Base-by-base conservation (phyloP, 306 rosid genomes). In the Acacia melanoxylon region DNA sequence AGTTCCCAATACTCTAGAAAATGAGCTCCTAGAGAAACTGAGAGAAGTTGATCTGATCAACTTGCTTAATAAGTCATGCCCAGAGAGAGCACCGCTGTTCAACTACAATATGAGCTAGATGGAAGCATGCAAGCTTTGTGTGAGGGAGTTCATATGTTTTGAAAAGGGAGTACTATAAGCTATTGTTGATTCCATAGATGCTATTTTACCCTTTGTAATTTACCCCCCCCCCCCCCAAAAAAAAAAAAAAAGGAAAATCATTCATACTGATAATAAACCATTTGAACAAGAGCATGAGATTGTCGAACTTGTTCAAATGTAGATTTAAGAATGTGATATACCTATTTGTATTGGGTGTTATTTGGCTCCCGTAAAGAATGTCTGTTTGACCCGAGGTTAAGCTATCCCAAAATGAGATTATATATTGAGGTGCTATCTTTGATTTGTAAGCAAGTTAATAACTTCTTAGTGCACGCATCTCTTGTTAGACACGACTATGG, bases 1-100 rank as follows among this genome's bases (percentile, higher is more conserved):
- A 88, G 77, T 80, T 41, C 90, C 94, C 45, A 65, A 89, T 80
- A 79, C 88, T 42, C 72, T 73, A 74, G 81, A 75, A 77, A 41
- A 49, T 48, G 75, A 87, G 80, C 77, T 89, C 77, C 77, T 56
- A 3, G 87, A 81, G 83, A 93, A 87, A 86, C 84, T 93, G 62
- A 87, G 83, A 75, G 79, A 44, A 72, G 69, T 74, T n/a, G 84
- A 93, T 81, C 74, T 93, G 86, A 85, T 86, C 82, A 70, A 79
- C 80, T 37, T 90, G 88, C 74, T 94, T 79, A 78, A 68, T 45
- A 85, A 85, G 80, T 88, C 85, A 59, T 88, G 88, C 85, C 90
- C 92, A 11, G 94, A 89, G 79, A 91, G 87, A 83, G 83, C 91
- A 41, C 61, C 84, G 31, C 82, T 89, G 11, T 88, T 90, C 94